Evolutionary conservation across 1,284 basidiomycete genomes (phyloP).

Genomic region (Pseudozyma sp.): DNA sequence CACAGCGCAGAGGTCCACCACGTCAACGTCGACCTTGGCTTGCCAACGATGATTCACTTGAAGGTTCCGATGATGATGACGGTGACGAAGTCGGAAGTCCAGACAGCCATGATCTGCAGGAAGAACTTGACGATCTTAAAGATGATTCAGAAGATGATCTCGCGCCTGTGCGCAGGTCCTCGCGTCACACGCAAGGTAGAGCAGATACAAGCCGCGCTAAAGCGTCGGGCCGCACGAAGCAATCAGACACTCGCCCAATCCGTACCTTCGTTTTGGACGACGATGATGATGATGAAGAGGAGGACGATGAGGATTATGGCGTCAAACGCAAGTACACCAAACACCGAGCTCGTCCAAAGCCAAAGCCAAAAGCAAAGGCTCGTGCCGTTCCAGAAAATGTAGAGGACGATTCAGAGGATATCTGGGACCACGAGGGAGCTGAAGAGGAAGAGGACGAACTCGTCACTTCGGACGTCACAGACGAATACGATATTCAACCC

Average conservation of each 20-base stretch:
- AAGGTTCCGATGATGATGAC: constrained; percentile 19
- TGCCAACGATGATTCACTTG: constrained; percentile 4
- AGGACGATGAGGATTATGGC: constrained; percentile 5
- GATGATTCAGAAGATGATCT: constrained; percentile 8
- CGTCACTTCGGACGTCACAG: constrained; percentile 15
- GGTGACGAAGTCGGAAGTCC: background rate
- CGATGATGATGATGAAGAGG: constrained; percentile 23
- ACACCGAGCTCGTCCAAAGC: background rate
- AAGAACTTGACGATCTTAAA: constrained; percentile 22
- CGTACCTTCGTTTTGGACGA: constrained; percentile 5
- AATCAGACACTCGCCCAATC: background rate
- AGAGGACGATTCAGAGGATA: constrained; percentile 13
- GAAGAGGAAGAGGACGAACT: constrained; percentile 34
- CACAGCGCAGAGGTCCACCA: background rate
- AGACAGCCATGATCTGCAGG: constrained; percentile 9
- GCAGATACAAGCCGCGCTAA: background rate
- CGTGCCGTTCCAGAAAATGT: constrained; percentile 5
- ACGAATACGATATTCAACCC: constrained; percentile 3
- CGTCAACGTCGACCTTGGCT: constrained; percentile 12
- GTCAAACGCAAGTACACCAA: background rate
- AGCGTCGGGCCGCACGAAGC: background rate
- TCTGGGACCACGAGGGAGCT: constrained; percentile 9
- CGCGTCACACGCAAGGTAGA: constrained; percentile 8
- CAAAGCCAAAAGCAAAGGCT: background rate
- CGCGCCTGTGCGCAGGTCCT: constrained; percentile 14